These are phyloP conservation scores for Arachis stenosperma DNA, from an alignment of 306 rosid species.

Conservation along the genomic window DNA sequence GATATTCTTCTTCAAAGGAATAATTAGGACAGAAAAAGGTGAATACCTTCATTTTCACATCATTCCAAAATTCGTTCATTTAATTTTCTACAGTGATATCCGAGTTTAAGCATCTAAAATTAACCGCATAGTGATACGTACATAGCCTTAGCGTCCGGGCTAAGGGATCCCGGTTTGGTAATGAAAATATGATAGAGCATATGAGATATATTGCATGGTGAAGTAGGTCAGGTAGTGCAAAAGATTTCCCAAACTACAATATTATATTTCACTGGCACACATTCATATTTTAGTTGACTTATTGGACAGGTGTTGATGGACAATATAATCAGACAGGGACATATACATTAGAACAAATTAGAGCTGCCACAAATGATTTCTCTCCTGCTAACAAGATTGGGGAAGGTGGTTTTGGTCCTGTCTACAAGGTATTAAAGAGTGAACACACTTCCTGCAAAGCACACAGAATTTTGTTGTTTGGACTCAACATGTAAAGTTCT, in stretches of 20 bases:
- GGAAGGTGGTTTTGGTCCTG: constrained; percentile 88
- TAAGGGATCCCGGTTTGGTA: constrained; percentile 3
- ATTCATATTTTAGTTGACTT: constrained; percentile 12
- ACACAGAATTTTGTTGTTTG: not conserved
- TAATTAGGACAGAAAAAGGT: constrained; percentile 34
- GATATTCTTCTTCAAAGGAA: constrained; percentile 39
- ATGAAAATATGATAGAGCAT: not conserved
- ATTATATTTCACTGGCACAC: not conserved
- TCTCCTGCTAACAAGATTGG: constrained; percentile 59
- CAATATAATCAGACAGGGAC: constrained; percentile 42
- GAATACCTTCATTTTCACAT: constrained; percentile 1
- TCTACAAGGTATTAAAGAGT: constrained; percentile 57
- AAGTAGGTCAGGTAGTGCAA: not conserved
- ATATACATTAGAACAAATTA: constrained; percentile 52
- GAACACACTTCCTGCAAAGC: not conserved
- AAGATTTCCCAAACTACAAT: not conserved
- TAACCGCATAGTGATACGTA: not conserved
- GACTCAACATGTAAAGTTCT: constrained; percentile 23
- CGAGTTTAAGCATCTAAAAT: constrained; percentile 5
- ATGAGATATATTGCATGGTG: not conserved
- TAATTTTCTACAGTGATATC: constrained; percentile 5
- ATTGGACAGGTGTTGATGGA: constrained; percentile 42
- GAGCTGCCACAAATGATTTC: constrained; percentile 64
- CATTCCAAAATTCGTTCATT: constrained; percentile 15
- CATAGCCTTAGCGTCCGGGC: not conserved